Evolutionary conservation across 2,329 filamentous ascomycete species (phyloP).

Genomic region (Eurotiales sp.): DNA sequence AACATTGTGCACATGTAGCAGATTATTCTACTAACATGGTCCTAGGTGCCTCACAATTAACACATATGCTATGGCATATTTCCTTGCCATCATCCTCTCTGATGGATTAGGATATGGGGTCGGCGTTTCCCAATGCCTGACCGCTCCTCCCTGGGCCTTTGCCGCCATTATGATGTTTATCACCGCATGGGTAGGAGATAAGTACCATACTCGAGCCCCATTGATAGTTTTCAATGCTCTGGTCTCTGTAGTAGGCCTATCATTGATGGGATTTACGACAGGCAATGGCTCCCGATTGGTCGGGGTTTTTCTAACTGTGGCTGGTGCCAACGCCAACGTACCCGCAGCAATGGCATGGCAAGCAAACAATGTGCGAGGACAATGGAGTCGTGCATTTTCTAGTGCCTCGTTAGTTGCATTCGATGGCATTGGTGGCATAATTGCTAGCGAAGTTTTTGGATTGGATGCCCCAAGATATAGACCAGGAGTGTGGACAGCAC

Average conservation of each 20-base stretch:
- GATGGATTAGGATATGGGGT: conserved; percentile 33
- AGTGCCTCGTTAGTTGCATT: conserved; percentile 72
- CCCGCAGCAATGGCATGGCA: conserved; percentile 74
- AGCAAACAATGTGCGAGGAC: conserved; percentile 81
- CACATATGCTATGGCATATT: conserved; percentile 75
- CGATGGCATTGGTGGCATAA: conserved; percentile 75
- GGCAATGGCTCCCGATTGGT: conserved; percentile 62
- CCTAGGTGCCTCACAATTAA: conserved; percentile 60
- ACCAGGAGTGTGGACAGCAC: conserved; percentile 32
- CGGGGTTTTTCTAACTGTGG: conserved; percentile 71
- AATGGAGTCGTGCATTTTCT: conserved; percentile 82
- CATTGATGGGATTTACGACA: conserved; percentile 66
- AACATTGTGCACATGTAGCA: conserved; percentile 27
- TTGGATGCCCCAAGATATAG: conserved; percentile 34
- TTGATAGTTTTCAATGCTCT: conserved; percentile 64
- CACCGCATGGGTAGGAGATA: conserved; percentile 63
- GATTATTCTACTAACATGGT: background rate
- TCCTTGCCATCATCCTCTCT: conserved; percentile 69
- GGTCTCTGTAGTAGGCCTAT: conserved; percentile 64
- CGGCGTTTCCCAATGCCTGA: conserved; percentile 64
- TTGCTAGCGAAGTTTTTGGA: conserved; percentile 69
- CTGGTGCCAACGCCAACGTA: conserved; percentile 73
- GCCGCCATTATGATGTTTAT: conserved; percentile 60
- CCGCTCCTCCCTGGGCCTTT: conserved; percentile 66
- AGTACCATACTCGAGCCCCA: conserved; percentile 62